These are phyloP conservation scores for Coniosporium tulheliwenetii DNA, from an alignment of 2,329 filamentous ascomycete genomes.

Conservation along the genomic window DNA sequence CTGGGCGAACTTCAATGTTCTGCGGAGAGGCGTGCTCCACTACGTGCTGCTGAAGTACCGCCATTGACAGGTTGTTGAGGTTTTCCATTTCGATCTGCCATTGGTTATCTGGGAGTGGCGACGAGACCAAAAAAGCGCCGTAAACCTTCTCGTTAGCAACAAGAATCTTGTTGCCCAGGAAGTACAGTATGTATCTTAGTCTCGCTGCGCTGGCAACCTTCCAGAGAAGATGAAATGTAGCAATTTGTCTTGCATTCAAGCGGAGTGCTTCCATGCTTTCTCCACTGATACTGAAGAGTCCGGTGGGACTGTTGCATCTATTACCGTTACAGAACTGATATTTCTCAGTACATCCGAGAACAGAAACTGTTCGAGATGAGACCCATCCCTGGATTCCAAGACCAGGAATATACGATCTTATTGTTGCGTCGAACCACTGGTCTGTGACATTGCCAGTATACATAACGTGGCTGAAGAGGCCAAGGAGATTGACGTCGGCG, in stretches of 20 bases:
- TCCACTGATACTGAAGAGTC: background rate
- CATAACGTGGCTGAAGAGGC: background rate
- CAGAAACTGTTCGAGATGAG: background rate
- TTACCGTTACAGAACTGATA: conserved; percentile 2
- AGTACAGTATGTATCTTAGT: background rate
- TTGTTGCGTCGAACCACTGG: background rate
- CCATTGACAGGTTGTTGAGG: background rate
- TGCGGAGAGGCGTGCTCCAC: background rate
- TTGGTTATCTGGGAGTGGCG: conserved; percentile 1
- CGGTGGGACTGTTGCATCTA: background rate
- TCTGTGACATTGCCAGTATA: background rate
- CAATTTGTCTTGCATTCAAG: background rate
- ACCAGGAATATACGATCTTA: background rate
- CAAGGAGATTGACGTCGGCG: background rate
- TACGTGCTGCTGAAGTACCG: background rate
- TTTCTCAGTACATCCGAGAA: conserved; percentile 1
- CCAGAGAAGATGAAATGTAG: background rate
- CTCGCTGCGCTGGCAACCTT: too few relatives aligned
- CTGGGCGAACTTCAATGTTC: background rate
- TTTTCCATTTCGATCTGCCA: conserved; percentile 1
- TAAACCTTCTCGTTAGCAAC: background rate
- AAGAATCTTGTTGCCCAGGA: background rate
- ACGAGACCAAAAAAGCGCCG: background rate
- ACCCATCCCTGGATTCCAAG: background rate
- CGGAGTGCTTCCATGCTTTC: background rate